Evolutionary conservation across 2,329 filamentous ascomycete species (phyloP).

Genomic region (Diaporthe citrichinensis): DNA sequence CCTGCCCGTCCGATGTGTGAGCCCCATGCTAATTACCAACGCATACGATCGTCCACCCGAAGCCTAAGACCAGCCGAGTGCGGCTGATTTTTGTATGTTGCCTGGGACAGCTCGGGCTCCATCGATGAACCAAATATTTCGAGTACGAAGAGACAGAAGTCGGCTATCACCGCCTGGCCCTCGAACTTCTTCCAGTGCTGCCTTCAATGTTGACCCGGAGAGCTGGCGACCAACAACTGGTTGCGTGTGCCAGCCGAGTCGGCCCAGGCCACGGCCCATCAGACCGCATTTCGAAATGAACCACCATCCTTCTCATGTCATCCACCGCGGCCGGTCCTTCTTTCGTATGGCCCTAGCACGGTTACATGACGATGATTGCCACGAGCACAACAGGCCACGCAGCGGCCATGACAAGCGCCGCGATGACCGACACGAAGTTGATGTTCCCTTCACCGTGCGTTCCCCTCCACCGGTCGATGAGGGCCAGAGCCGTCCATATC

Average conservation of each 20-base stretch:
- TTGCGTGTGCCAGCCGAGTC: not conserved
- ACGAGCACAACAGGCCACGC: slow-evolving; percentile 46
- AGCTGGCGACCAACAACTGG: not conserved
- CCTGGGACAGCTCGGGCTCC: not conserved
- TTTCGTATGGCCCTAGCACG: not conserved
- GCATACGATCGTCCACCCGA: not conserved
- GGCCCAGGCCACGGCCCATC: not conserved
- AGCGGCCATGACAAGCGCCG: slow-evolving; percentile 42
- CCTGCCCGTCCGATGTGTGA: not conserved
- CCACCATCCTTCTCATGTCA: not conserved
- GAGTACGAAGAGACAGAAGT: not conserved
- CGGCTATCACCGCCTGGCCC: not conserved
- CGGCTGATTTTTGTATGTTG: not conserved
- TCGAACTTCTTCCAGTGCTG: not conserved
- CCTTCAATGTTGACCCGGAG: not conserved
- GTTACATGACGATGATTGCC: slow-evolving; percentile 24
- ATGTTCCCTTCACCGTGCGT: slow-evolving; percentile 44
- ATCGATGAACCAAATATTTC: not conserved
- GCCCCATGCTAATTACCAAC: not conserved
- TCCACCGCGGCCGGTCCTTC: not conserved
- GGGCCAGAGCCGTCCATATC: slow-evolving; percentile 45
- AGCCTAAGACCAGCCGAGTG: not conserved
- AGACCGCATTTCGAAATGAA: not conserved
- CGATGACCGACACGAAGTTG: slow-evolving; percentile 42
- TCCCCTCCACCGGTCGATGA: slow-evolving; percentile 49